These are phyloP conservation scores for Desmodesmus armatus DNA, from an alignment of 139 green algal species.

Conservation along the genomic window DNA sequence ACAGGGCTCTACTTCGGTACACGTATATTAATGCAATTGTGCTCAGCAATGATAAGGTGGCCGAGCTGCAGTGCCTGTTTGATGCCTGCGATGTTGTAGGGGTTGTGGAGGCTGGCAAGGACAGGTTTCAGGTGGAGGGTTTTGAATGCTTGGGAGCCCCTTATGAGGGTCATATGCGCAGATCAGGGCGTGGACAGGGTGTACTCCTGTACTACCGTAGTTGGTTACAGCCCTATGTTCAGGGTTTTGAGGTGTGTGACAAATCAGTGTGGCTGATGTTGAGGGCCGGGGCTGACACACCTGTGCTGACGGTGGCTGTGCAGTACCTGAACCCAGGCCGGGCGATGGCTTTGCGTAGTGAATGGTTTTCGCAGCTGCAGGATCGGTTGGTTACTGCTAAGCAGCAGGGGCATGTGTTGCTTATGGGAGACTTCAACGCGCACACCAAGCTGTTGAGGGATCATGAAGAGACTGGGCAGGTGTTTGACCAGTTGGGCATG, in stretches of 20 bases:
- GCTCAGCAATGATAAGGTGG: not conserved
- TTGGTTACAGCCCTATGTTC: not conserved
- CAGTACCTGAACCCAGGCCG: not conserved
- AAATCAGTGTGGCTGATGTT: not conserved
- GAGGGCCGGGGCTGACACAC: not conserved
- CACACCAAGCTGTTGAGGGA: not conserved
- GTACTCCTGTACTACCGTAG: not conserved
- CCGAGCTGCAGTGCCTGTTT: not conserved
- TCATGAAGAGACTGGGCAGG: not conserved
- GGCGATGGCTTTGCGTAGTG: not conserved
- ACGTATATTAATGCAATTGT: not conserved
- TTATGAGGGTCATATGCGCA: not conserved
- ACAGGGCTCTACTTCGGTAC: not conserved
- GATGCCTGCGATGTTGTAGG: not conserved
- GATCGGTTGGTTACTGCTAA: not conserved
- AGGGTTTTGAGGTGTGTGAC: not conserved
- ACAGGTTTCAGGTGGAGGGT: not conserved
- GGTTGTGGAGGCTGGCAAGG: not conserved
- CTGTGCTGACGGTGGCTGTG: not conserved
- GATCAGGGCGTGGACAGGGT: not conserved
- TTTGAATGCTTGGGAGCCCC: not conserved
- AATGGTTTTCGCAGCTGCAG: not conserved
- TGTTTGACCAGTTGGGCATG: not conserved
- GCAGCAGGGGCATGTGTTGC: not conserved
- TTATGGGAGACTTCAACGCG: not conserved